Evolutionary conservation across 1,284 basidiomycete species (phyloP), one percentile per base, ranked within the genome.

Genomic region (Tilletia horrida): DNA sequence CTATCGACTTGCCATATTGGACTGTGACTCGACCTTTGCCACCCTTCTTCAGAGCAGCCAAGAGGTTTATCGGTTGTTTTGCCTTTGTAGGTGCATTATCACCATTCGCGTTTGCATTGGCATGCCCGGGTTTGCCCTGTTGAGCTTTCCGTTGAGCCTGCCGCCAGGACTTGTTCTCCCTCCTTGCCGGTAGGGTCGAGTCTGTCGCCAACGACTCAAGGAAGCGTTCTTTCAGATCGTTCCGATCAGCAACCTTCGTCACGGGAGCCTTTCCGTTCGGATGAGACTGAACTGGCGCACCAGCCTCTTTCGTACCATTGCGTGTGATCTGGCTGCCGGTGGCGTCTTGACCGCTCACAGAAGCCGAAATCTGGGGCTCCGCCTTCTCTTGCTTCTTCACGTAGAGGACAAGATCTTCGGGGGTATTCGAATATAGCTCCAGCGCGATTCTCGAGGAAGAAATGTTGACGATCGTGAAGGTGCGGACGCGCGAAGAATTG

Each of bases 331-430:
- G 44, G 3, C 27, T 27, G 16, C 23, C n/a, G 6, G 43, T n/a
- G 6, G 23, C 44, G 1, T 44, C 61, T 21, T 43, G 29, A 23
- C 83, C 83, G 52, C 75, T 69, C 2, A 68, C 63, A 69, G 50
- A 43, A 11, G 21, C 55, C 45, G 27, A 9, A 35, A 9, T 55
- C 13, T 62, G 21, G 3, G 40, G 2, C 13, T 14, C 9, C 7
- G 50, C 23, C 40, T 52, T 35, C 13, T 9, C 62, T 6, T 35
- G 67, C 18, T 74, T 72, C 59, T 77, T 84, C 66, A 84, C 76
- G 71, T 82, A 85, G n/a, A 85, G 75, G 52, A 80, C 81, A n/a
- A 85, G 76, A 69, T 85, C 85, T 67, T 85, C 84, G 0, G 84
- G 83, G 66, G 85, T 84, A 18, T 83, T 83, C 0, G 84, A 81